Evolutionary conservation across 805 yeast species (phyloP).

Genomic region (Myxozyma vanderwaltii): DNA sequence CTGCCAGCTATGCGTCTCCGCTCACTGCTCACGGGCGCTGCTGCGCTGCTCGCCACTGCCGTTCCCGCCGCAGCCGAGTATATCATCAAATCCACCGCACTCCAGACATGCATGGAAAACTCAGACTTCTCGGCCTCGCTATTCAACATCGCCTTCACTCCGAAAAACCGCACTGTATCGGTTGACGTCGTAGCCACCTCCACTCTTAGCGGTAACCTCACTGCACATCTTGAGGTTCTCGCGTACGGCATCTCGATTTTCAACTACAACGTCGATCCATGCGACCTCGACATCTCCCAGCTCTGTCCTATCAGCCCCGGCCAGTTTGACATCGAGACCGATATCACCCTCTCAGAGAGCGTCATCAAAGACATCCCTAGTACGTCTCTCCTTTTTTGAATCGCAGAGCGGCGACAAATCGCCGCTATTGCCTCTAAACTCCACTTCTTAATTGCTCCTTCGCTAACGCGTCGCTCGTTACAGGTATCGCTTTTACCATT

Average conservation of each 20-base stretch:
- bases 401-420: too few relatives aligned
- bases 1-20: constrained; percentile 5
- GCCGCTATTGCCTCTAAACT: too few relatives aligned
- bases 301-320: constrained; percentile 89
- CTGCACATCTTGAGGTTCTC: constrained; percentile 64
- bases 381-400: too few relatives aligned
- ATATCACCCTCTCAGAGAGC: constrained; percentile 48
- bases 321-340: constrained; percentile 69
- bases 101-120: constrained; percentile 88
- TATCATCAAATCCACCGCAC: constrained; percentile 47
- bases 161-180: constrained; percentile 60
- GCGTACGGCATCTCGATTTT: constrained; percentile 79
- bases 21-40: neutral
- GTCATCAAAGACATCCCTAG: constrained; percentile 65
- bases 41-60: constrained; percentile 10
- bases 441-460: neutral
- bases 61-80: constrained; percentile 23
- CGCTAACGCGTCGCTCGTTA: constrained; percentile 1
- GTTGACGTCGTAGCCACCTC: constrained; percentile 78
- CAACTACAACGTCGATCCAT: constrained; percentile 58
- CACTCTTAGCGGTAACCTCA: constrained; percentile 69
- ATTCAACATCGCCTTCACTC: constrained; percentile 75
- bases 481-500: constrained; percentile 71
- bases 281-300: constrained; percentile 57
- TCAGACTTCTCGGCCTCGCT: constrained; percentile 83